Evolutionary conservation across 768 basidiomycete genomes (phyloP), one percentile per base, ranked within the genome.

Genomic region (Suillus lakei): DNA sequence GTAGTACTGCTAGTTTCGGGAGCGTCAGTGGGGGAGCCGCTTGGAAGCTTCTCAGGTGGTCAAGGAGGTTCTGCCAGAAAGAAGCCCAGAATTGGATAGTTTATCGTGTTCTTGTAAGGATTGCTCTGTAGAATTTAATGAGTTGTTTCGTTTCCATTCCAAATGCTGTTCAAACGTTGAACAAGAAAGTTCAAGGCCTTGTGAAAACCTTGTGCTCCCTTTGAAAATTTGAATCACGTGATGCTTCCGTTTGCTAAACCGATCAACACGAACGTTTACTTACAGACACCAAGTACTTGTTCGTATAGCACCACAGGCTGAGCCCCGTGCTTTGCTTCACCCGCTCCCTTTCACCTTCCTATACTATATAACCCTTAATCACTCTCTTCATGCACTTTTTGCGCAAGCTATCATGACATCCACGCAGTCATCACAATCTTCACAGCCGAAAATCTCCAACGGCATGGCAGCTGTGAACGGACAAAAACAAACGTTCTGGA

Each of bases 1-100:
- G 84, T 32, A 91, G 90, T 64, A 81, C 83, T 2, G 79, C 83
- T 9, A 91, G 90, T 70, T 89, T 91, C 76, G 82, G 83, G 1
- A 90, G 88, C 68, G 71, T 85, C 60, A 85, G 88, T 68, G 87
- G 81, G 21, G 79, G 74, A 21, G 75, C 71, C 28, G 73, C n/a
- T 68, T 38, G 75, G 68, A 67, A 74, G 72, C 26, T 76, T 78
- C 41, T 66, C 62, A 43, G 65, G 77, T 28, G 69, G 68, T 43
- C 76, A 77, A 54, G 78, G 79, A 41, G 79, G 78, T 59, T 74
- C 81, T 43, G 79, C 78, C 58, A 82, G 86, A 76, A 91, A 90
- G 80, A 91, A 90, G 73, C 79, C 85, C 32, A 82, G 88, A 70
- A 70, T 90, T 54, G 84, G 83, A 54, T 87, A 68, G 69, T 1